A percentile compares a stretch with the other conserved stretches of the same genome.
Evolutionary conservation across 257 asterid genomes (phyloP).

Genomic region (Haberlea rhodopensis): DNA sequence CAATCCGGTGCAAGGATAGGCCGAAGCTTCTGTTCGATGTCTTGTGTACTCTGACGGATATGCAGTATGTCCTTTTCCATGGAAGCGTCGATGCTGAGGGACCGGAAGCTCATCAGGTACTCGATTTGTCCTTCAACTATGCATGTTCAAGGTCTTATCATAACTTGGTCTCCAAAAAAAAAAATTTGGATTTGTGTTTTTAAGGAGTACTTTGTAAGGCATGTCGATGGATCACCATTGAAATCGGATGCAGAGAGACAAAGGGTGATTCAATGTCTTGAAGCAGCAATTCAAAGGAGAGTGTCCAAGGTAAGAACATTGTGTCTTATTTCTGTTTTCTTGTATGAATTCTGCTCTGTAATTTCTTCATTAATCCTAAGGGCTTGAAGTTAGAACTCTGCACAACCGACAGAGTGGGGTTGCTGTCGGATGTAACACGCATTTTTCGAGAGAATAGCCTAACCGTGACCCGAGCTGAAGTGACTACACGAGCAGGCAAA

Average conservation of each 20-base stretch:
- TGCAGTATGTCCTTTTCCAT: conserved; percentile 93
- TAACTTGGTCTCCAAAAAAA: conserved; percentile 20
- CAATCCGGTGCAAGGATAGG: conserved; percentile 84
- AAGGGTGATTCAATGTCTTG: conserved; percentile 88
- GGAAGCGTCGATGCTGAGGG: conserved; percentile 86
- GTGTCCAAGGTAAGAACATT: conserved; percentile 71
- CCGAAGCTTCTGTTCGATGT: conserved; percentile 88
- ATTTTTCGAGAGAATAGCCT: conserved; percentile 92
- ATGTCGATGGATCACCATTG: conserved; percentile 88
- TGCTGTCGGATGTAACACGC: conserved; percentile 85
- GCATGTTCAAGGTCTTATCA: background rate
- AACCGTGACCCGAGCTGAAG: conserved; percentile 88
- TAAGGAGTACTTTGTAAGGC: conserved; percentile 90
- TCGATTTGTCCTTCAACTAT: background rate
- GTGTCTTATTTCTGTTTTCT: background rate
- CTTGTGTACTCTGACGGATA: conserved; percentile 88
- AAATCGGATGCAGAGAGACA: conserved; percentile 97
- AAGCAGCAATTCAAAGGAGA: conserved; percentile 92
- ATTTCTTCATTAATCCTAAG: conserved; percentile 29
- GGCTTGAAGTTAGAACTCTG: conserved; percentile 93
- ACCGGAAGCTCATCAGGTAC: conserved; percentile 85
- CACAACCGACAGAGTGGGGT: conserved; percentile 85
- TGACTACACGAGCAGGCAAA: conserved; percentile 77
- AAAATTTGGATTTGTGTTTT: conserved; percentile 23
- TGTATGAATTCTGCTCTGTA: conserved; percentile 1